Conservation (phyloP, 768 basidiomycete genomes). For the Mrakia gelida region DNA sequence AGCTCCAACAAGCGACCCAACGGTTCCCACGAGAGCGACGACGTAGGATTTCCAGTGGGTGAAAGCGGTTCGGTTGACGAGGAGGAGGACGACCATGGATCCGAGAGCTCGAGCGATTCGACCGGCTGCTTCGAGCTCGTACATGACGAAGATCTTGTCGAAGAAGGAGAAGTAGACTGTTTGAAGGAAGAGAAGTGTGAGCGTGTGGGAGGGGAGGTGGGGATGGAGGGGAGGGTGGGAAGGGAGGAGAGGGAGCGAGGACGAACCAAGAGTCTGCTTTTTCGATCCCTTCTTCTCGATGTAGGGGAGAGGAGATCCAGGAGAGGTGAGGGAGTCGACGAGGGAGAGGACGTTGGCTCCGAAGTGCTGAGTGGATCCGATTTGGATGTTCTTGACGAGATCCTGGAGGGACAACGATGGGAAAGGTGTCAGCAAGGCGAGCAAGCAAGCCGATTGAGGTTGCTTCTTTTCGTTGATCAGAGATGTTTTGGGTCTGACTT, state of each 20-base stretch:
- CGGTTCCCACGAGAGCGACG: background rate
- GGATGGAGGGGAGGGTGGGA: background rate
- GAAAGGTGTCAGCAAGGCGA: no score
- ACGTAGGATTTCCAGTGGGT: conserved; percentile 11
- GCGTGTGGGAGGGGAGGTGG: no score
- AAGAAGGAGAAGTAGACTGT: conserved; percentile 31
- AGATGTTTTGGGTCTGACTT: background rate
- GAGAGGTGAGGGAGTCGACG: conserved; percentile 25
- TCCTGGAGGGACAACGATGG: background rate
- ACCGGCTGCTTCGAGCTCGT: conserved; percentile 22
- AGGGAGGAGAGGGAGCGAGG: background rate
- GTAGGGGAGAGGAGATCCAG: background rate
- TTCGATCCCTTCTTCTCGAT: conserved; percentile 4
- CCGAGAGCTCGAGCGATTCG: conserved; percentile 7
- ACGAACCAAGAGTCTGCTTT: conserved; percentile 4
- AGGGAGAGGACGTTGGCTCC: conserved; percentile 29
- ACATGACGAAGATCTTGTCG: conserved; percentile 24
- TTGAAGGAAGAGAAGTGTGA: background rate
- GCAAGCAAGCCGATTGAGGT: no score
- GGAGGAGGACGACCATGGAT: conserved; percentile 16
- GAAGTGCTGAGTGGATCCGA: conserved; percentile 31
- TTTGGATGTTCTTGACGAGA: conserved; percentile 22
- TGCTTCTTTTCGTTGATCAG: no score
- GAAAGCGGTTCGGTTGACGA: conserved; percentile 26
- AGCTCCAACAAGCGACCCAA: conserved; percentile 15